These are phyloP conservation scores for Suillus paluster DNA, from an alignment of 768 basidiomycete genomes.

Conservation along the genomic window DNA sequence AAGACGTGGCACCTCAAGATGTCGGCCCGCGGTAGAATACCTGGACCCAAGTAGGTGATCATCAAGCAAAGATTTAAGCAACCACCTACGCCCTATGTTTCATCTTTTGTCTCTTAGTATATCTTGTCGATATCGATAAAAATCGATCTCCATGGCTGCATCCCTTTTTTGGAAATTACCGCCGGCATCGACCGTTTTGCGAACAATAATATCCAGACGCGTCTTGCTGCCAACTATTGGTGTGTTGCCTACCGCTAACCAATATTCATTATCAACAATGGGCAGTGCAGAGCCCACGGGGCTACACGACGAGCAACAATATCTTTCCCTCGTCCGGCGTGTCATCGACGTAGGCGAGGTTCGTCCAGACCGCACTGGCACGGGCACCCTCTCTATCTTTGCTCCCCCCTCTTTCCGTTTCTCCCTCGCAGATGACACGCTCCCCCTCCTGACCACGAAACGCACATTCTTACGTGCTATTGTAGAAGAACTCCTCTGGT, in stretches of 20 bases:
- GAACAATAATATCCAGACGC: neutral
- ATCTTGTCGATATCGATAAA: neutral
- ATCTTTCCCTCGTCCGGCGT: slow-evolving; percentile 78
- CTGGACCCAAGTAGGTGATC: neutral
- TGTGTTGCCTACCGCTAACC: neutral
- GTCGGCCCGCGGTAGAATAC: neutral
- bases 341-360: slow-evolving; percentile 77
- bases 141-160: neutral
- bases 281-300: slow-evolving; percentile 4
- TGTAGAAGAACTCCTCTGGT: slow-evolving; percentile 94
- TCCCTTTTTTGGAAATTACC: neutral
- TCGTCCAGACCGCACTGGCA: slow-evolving; percentile 92
- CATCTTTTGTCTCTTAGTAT: neutral
- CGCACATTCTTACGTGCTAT: slow-evolving; percentile 92
- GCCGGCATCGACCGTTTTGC: neutral
- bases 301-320: slow-evolving; percentile 85
- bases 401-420: slow-evolving; percentile 91
- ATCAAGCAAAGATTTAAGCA: neutral
- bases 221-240: neutral
- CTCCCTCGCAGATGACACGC: slow-evolving; percentile 71
- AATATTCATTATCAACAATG: slow-evolving; percentile 9
- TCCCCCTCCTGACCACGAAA: slow-evolving; percentile 95
- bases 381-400: slow-evolving; percentile 91
- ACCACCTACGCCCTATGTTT: neutral
- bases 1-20: too few relatives aligned